These are phyloP conservation scores for Arbutus unedo DNA, from an alignment of 148 eudicot species.

Conservation along the genomic window DNA sequence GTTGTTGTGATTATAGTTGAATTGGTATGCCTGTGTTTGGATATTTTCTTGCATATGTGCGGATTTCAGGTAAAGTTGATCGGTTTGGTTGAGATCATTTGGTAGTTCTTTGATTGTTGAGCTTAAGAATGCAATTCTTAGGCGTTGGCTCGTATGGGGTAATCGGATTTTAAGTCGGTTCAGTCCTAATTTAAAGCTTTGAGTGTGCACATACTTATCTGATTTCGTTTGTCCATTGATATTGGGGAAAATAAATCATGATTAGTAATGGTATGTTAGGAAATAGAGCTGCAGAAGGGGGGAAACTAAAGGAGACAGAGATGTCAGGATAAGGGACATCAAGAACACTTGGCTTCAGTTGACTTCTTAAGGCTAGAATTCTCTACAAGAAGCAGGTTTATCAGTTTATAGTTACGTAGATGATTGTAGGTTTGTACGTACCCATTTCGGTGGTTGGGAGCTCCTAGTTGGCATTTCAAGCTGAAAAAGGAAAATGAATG, in stretches of 20 bases:
- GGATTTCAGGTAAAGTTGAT: neutral
- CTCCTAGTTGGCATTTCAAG: neutral
- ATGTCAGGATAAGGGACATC: neutral
- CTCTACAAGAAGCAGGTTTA: neutral
- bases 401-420: neutral
- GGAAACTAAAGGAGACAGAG: neutral
- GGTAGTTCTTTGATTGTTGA: neutral
- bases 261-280: neutral
- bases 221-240: neutral
- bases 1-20: neutral
- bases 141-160: neutral
- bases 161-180: neutral
- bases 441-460: neutral
- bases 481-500: neutral
- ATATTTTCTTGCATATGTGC: constrained; percentile 1
- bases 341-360: neutral
- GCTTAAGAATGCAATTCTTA: neutral
- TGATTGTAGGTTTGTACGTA: neutral
- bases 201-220: too few relatives aligned
- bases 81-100: neutral
- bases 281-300: neutral
- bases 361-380: neutral
- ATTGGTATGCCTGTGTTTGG: neutral
- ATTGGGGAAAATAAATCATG: neutral
- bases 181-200: neutral